Evolutionary conservation across 257 asterid species (phyloP).

Genomic region (Solanum verrucosum): DNA sequence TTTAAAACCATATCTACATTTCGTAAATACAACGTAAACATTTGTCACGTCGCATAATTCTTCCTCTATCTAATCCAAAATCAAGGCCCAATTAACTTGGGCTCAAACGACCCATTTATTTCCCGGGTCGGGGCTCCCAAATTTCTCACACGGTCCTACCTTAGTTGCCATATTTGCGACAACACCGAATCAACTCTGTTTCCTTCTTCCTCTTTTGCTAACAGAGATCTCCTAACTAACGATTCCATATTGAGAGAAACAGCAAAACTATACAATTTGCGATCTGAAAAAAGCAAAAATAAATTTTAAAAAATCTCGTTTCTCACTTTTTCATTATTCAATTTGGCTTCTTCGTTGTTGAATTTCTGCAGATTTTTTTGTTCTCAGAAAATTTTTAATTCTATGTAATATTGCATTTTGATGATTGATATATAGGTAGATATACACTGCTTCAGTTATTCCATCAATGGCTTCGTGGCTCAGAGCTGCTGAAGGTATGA

Average conservation of each 20-base stretch:
- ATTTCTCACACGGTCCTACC: neutral
- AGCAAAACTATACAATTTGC: neutral
- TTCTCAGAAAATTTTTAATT: neutral
- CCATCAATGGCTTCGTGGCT: conserved; percentile 53
- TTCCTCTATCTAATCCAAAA: neutral
- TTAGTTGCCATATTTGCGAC: neutral
- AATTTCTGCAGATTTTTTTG: neutral
- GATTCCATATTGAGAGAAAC: neutral
- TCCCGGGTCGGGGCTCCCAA: neutral
- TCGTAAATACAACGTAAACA: neutral
- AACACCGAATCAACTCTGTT: neutral
- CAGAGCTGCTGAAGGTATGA: conserved; percentile 94
- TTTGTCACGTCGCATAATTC: neutral
- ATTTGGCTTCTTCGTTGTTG: neutral
- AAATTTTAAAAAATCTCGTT: too few relatives aligned
- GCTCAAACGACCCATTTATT: neutral
- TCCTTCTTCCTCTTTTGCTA: neutral
- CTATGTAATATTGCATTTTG: neutral
- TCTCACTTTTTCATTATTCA: neutral
- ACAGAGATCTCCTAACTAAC: neutral
- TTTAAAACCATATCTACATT: neutral
- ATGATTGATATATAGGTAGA: neutral
- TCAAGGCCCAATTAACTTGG: neutral
- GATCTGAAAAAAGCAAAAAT: neutral
- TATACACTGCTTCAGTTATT: conserved; percentile 3